These are phyloP conservation scores for Penicillium capsulatum DNA, from an alignment of 2,329 filamentous ascomycete genomes.

Conservation along the genomic window DNA sequence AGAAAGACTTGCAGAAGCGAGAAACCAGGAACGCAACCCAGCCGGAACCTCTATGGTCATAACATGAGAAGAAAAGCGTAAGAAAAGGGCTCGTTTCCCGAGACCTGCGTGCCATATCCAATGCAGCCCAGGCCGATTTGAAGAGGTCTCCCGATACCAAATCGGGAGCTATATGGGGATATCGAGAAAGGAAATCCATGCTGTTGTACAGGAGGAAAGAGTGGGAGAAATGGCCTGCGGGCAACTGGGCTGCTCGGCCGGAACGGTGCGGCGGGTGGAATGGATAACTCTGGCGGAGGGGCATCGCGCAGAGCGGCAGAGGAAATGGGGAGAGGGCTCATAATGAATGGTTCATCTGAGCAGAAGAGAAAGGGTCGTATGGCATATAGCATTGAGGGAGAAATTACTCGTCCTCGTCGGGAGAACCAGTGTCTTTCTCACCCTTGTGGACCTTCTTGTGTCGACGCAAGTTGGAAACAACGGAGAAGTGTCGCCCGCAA, in stretches of 20 bases:
- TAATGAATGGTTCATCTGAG: conserved; percentile 8
- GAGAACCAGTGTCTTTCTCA: conserved; percentile 39
- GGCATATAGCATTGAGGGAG: conserved; percentile 1
- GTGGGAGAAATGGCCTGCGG: conserved; percentile 1
- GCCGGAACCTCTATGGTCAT: conserved; percentile 40
- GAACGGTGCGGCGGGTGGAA: conserved; percentile 3
- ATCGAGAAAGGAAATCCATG: conserved; percentile 12
- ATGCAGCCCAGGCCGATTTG: conserved; percentile 9
- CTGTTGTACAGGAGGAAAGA: conserved; percentile 33
- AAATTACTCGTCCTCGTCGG: conserved; percentile 41
- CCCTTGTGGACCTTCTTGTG: conserved; percentile 96
- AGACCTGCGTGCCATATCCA: conserved; percentile 10
- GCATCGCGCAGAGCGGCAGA: conserved; percentile 5
- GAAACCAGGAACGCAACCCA: conserved; percentile 31
- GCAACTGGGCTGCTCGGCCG: conserved; percentile 18
- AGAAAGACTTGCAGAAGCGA: too few relatives aligned
- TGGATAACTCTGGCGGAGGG: conserved; percentile 4
- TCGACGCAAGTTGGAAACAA: conserved; percentile 89
- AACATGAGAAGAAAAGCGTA: conserved; percentile 27
- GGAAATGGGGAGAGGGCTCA: conserved; percentile 11
- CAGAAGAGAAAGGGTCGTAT: conserved; percentile 8
- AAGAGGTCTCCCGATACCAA: conserved; percentile 9
- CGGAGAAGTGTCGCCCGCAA: conserved; percentile 92
- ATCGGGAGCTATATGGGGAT: conserved; percentile 9
- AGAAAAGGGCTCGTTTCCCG: conserved; percentile 14